phyloP scores from a whole-genome alignment of 2,329 filamentous ascomycete species.

The Metarhizium robertsii region DNA sequence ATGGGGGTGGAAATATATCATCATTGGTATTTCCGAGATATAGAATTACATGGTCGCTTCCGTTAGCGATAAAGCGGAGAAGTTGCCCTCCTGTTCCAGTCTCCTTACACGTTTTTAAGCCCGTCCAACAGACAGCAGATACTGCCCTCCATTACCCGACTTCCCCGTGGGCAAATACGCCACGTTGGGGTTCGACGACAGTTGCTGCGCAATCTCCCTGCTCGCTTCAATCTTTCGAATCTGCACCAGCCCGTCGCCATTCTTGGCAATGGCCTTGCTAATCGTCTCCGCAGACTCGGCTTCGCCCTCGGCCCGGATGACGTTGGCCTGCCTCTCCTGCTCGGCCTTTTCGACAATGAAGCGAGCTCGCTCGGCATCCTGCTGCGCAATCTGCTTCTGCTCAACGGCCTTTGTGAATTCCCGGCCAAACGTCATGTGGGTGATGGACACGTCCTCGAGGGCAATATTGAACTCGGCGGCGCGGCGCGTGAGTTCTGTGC shows the following conservation, averaged over 20 bases:
- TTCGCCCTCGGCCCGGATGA: slow-evolving; percentile 96
- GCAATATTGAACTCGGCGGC: slow-evolving; percentile 98
- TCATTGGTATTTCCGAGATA: slow-evolving; percentile 9
- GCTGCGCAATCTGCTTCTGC: slow-evolving; percentile 99
- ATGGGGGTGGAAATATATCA: not conserved
- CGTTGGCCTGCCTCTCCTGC: slow-evolving; percentile 97
- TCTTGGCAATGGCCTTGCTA: slow-evolving; percentile 84
- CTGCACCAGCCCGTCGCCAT: slow-evolving; percentile 86
- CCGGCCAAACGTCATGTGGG: slow-evolving; percentile 99
- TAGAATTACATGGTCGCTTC: slow-evolving; percentile 27
- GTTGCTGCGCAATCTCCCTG: slow-evolving; percentile 85
- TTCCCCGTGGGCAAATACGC: slow-evolving; percentile 81
- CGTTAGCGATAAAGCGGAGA: slow-evolving; percentile 11
- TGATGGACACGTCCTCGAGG: slow-evolving; percentile 97
- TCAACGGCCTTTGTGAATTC: slow-evolving; percentile 98
- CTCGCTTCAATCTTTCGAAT: slow-evolving; percentile 96
- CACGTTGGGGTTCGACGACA: slow-evolving; percentile 88
- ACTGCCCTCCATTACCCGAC: slow-evolving; percentile 44
- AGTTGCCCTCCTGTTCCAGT: not conserved
- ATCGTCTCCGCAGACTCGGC: slow-evolving; percentile 95
- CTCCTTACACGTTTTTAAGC: slow-evolving; percentile 17
- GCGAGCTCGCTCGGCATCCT: slow-evolving; percentile 91
- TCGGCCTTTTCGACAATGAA: slow-evolving; percentile 99
- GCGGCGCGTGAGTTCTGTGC: slow-evolving; percentile 80
- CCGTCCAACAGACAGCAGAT: slow-evolving; percentile 43